Base-by-base conservation (phyloP, 345 rosid species). In the Garcia nutans region DNA sequence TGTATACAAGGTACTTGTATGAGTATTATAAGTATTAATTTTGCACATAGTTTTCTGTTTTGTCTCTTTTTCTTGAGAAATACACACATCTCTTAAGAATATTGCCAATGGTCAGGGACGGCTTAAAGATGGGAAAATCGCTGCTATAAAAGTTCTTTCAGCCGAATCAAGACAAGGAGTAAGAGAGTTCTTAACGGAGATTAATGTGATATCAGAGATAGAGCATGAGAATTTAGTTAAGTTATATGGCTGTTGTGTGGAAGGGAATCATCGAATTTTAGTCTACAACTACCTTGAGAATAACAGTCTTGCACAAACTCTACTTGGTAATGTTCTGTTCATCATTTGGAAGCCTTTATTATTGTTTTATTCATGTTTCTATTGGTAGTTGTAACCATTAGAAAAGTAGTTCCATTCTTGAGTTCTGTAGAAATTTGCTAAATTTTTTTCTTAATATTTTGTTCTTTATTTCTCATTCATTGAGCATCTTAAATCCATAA, bases 111-210 rank as follows among this genome's bases (percentile, higher is more conserved):
- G 31, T 7, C 89, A 96, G 99, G 99, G 98, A 41, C 83, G 76
- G 71, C 98, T 96, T 44, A 92, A 83, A 86, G 90, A 85, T 78
- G 93, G 98, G 75, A 92, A 79, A 74, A 50, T 87, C 26, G 97
- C 96, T 47, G 99, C 99, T 11, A 87, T 96, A 65, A 96, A 96
- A 86, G 91, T 91, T 75, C 93, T 96, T 45, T 88, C 99, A 7
- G 88, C 97, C 70, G 97, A 96, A 81, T 96, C 99, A 65, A 89
- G 90, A 79, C 99, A 96, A 84, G 99, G 99, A 61, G 90, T 76
- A 15, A 80, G 31, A 74, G 99, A 96, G 77, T 96, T 96, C 83
- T 78, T 92, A 85, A 89, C 99, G 61, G 99, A 96, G 86, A 91
- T 96, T 71, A 82, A 85, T 12, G 90, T 81, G 41, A 91, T 96